These are phyloP conservation scores for Gastrodia elata DNA, from an alignment of 106 monocot genomes.

Conservation along the genomic window DNA sequence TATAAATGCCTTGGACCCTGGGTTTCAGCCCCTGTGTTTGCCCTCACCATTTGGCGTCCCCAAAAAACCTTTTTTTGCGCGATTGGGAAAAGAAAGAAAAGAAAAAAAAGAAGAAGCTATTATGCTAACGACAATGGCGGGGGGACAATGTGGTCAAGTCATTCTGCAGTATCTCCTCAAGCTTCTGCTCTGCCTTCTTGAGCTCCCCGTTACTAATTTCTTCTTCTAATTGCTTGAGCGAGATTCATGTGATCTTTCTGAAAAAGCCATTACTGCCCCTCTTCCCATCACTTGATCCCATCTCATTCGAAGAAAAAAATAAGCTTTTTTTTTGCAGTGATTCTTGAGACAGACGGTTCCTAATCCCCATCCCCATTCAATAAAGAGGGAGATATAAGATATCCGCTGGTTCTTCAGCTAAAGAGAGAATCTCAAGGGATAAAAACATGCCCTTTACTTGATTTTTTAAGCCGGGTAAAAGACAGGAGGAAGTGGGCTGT, in stretches of 20 bases:
- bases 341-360: not conserved
- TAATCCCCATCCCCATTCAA: not conserved
- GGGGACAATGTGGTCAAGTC: not conserved
- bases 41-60: not conserved
- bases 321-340: conserved; percentile 1
- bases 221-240: not conserved
- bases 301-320: not conserved
- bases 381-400: not conserved
- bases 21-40: not conserved
- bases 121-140: conserved; percentile 1
- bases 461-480: not conserved
- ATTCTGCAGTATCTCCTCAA: not conserved
- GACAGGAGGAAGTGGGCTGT: not conserved
- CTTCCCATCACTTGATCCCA: not conserved
- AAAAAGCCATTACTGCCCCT: conserved; percentile 3
- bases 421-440: not conserved
- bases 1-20: not conserved
- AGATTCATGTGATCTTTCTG: conserved; percentile 6
- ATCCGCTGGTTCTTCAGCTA: not conserved
- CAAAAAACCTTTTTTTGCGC: not conserved
- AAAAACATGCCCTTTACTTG: not conserved
- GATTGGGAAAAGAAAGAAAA: not conserved
- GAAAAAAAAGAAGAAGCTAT: not conserved
- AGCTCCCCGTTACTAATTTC: not conserved
- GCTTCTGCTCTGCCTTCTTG: too few relatives aligned